phyloP scores from a whole-genome alignment of 2,329 filamentous ascomycete species.

The Beauveria rudraprayagi region DNA sequence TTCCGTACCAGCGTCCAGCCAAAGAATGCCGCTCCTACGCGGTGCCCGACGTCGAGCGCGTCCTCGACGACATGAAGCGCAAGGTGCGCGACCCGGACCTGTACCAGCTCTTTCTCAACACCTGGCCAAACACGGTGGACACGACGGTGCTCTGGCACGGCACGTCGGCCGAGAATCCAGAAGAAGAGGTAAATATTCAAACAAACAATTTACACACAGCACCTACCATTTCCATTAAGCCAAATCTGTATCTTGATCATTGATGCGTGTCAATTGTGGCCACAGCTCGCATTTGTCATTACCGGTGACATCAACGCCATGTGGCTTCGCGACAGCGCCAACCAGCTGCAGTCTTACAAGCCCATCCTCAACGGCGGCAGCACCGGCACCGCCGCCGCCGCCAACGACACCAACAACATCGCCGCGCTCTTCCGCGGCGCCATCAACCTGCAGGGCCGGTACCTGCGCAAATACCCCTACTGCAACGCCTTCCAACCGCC shows the following conservation, averaged over 20 bases:
- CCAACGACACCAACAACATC: constrained; percentile 36
- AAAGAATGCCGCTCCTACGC: constrained; percentile 73
- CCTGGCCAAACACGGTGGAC: constrained; percentile 68
- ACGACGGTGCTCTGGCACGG: constrained; percentile 66
- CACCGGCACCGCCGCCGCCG: constrained; percentile 36
- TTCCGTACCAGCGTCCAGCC: constrained; percentile 74
- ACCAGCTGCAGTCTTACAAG: constrained; percentile 69
- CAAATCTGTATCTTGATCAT: constrained; percentile 17
- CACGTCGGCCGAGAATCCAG: constrained; percentile 43
- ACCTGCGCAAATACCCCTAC: constrained; percentile 63
- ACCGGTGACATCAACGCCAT: constrained; percentile 88
- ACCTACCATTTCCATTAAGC: background rate
- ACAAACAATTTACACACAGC: no score
- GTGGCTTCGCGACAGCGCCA: constrained; percentile 84
- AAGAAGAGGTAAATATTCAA: constrained; percentile 43
- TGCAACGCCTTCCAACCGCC: constrained; percentile 96
- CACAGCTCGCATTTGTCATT: constrained; percentile 63
- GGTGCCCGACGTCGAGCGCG: constrained; percentile 66
- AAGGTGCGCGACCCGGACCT: constrained; percentile 70
- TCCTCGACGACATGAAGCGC: constrained; percentile 61
- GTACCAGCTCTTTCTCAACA: constrained; percentile 61
- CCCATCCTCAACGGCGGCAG: constrained; percentile 49
- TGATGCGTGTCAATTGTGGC: no score
- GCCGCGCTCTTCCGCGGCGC: constrained; percentile 64
- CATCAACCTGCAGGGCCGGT: constrained; percentile 69